Evolutionary conservation across 306 rosid species (phyloP), one percentile per base, ranked within the genome.

Genomic region (Cucurbita ficifolia): DNA sequence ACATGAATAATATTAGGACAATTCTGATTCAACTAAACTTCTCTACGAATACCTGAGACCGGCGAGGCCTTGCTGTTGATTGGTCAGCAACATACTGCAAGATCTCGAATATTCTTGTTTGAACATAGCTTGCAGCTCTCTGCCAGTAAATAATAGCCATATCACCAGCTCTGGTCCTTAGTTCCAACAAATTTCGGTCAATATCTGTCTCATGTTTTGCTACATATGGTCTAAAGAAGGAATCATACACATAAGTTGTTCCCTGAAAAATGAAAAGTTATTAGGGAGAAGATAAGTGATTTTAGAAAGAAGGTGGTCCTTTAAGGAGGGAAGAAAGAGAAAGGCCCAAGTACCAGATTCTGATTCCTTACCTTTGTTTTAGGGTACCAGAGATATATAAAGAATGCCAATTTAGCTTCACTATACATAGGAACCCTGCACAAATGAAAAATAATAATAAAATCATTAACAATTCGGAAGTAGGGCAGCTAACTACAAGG

Each of bases 371-470:
- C 98, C 96, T 87, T 84, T 54, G 90, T 90, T 82, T 85, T 90
- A 9, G 98, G 96, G 78, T 84, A 89, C 98, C 98, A 92, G 43
- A 92, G 87, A 75, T 92, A 92, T 82, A 92, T 83, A 52, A 85
- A 83, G 87, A 92, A 92, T 38, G 89, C 88, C 93, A 92, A 75
- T 86, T 92, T 92, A 79, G 90, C 90, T 87, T 92, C 98, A 63
- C 96, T 87, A 76, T 92, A 92, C 98, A 92, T 90, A 9, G 98
- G 98, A 77, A 92, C 90, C 98, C 98, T 92, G 79, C 83, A 17
- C 57, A 75, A 53, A 51, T 49, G 53, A 79, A 78, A 74, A 80
- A 22, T 2, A 79, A 38, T 14, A 61, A 35, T 8, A 29, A 59
- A 36, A 61, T 29, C 33, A 29, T 38, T 22, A 67, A 5, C 35